Conservation (phyloP, 179 eudicot species). For the Gypsophila paniculata region DNA sequence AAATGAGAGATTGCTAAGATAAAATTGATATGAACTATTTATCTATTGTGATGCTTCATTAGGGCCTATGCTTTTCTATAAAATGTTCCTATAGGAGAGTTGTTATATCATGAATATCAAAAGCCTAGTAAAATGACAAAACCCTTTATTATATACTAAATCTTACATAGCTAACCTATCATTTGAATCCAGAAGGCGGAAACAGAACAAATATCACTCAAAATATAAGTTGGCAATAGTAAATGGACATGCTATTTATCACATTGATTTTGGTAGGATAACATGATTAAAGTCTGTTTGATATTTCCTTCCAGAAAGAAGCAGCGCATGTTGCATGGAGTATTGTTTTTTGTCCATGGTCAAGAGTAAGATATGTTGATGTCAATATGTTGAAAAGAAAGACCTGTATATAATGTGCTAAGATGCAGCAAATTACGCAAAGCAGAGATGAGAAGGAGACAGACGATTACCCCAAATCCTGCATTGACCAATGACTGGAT, state of each 20-base stretch:
- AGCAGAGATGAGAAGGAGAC: conserved; percentile 8
- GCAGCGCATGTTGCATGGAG: not conserved
- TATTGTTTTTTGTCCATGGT: not conserved
- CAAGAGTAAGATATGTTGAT: not conserved
- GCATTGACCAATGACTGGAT: conserved; percentile 62
- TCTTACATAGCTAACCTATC: no score
- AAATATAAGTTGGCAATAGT: not conserved
- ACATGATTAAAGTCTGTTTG: not conserved
- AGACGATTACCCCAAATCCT: conserved; percentile 75
- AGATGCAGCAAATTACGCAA: not conserved
- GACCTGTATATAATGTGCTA: not conserved
- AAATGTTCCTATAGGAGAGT: no score
- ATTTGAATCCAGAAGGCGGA: no score
- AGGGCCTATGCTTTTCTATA: no score
- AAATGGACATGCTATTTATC: not conserved
- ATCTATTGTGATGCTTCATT: no score
- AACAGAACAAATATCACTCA: not conserved
- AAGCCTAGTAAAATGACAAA: not conserved
- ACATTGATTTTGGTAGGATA: not conserved
- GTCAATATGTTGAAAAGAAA: no score
- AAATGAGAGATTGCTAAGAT: no score
- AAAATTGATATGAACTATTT: no score
- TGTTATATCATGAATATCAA: no score
- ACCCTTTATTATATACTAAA: no score
- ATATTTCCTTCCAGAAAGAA: not conserved